A percentile compares a stretch with the other conserved stretches of the same genome.
Conservation (phyloP, 2,329 filamentous ascomycete species). For the Fusarium sublunatum region DNA sequence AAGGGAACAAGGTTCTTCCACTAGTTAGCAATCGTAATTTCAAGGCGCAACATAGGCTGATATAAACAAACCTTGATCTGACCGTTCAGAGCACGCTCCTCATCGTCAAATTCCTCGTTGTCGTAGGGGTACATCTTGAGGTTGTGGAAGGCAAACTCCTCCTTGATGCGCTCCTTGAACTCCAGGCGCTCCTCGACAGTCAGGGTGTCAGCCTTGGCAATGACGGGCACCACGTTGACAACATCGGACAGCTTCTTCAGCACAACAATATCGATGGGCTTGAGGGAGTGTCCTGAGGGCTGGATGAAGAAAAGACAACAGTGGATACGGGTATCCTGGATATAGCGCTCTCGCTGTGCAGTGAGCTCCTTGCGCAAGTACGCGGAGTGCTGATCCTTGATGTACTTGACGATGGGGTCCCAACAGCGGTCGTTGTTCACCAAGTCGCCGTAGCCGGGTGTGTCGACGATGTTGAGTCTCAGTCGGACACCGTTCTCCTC, state of each 20-base stretch:
- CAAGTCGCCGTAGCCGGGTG: conserved; percentile 96
- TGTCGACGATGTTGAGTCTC: conserved; percentile 98
- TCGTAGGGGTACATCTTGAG: conserved; percentile 99
- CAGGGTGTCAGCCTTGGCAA: conserved; percentile 96
- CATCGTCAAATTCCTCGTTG: conserved; percentile 97
- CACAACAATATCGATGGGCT: conserved; percentile 99
- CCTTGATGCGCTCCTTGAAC: conserved; percentile 99
- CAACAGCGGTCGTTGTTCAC: conserved; percentile 99
- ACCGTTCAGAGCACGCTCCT: conserved; percentile 91
- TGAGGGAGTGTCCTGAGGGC: conserved; percentile 96
- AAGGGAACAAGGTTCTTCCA: conserved; percentile 90
- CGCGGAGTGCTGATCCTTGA: conserved; percentile 99
- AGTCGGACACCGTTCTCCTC: conserved; percentile 99
- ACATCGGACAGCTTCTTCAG: conserved; percentile 99
- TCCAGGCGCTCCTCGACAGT: conserved; percentile 94
- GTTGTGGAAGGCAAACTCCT: conserved; percentile 99
- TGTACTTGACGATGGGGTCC: conserved; percentile 99
- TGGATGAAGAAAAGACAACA: conserved; percentile 99
- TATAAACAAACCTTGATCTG: conserved; percentile 85
- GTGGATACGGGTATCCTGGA: conserved; percentile 98
- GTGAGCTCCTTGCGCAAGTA: conserved; percentile 99
- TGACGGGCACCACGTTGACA: conserved; percentile 98
- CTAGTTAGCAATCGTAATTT: conserved; percentile 49
- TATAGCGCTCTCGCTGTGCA: conserved; percentile 98
- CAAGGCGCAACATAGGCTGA: neutral